phyloP scores from a whole-genome alignment of 75 land plant genomes.

The Gnetum montanum region DNA sequence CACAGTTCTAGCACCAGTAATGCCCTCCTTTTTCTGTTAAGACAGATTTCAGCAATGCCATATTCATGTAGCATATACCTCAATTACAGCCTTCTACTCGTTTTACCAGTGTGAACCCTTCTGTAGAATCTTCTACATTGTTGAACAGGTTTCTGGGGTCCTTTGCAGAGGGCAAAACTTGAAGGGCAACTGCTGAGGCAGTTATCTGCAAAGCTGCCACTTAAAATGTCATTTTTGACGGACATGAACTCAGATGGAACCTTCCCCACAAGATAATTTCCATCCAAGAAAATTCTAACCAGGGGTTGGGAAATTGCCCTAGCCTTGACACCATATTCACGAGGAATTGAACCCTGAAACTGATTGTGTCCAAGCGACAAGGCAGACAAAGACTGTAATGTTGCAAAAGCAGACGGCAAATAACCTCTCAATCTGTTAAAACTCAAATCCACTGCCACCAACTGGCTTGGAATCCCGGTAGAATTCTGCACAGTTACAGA shows the following conservation, averaged over 20 bases:
- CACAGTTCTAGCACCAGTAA: too few species aligned
- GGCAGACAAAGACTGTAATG: slow-evolving; percentile 27
- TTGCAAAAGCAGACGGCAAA: slow-evolving; percentile 30
- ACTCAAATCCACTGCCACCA: slow-evolving; percentile 56
- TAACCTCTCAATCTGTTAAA: slow-evolving; percentile 40
- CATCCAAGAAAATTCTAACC: slow-evolving; percentile 47
- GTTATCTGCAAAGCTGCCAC: slow-evolving; percentile 50
- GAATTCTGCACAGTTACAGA: slow-evolving; percentile 17
- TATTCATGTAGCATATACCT: too few species aligned
- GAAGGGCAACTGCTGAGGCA: slow-evolving; percentile 48
- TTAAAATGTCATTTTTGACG: slow-evolving; percentile 3
- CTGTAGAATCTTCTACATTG: slow-evolving; percentile 32
- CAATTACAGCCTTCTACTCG: too few species aligned
- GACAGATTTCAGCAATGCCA: too few species aligned
- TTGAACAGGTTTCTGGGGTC: slow-evolving; percentile 8
- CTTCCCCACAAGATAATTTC: slow-evolving; percentile 48
- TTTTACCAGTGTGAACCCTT: not conserved
- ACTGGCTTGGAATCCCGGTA: slow-evolving; percentile 1
- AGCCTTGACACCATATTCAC: slow-evolving; percentile 23
- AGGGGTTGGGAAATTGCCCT: slow-evolving; percentile 11
- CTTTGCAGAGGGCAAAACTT: slow-evolving; percentile 13
- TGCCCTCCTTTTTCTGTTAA: too few species aligned
- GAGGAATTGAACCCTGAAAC: slow-evolving; percentile 46
- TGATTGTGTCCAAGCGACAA: slow-evolving; percentile 48
- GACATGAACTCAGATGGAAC: slow-evolving; percentile 31